phyloP scores from a whole-genome alignment of 768 basidiomycete species.

The Dacryopinax primogenitus region DNA sequence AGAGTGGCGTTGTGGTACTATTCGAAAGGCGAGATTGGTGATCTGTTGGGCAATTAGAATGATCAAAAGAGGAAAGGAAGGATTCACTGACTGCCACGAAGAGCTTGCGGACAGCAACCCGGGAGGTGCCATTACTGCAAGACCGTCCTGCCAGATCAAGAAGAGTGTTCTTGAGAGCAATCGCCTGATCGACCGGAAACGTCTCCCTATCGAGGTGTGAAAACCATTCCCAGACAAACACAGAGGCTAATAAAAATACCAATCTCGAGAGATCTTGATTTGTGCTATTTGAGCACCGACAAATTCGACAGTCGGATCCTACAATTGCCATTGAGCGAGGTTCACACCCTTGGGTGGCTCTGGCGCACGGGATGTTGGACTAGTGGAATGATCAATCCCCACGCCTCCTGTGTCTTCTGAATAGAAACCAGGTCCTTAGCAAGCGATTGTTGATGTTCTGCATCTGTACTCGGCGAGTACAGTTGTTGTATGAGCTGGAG shows the following conservation, averaged over 20 bases:
- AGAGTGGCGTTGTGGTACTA: conserved; percentile 45
- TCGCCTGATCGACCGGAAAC: conserved; percentile 50
- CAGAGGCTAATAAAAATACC: conserved; percentile 47
- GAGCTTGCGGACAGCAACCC: conserved; percentile 70
- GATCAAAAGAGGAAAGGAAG: background rate
- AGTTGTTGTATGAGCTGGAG: conserved; percentile 15
- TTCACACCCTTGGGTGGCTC: background rate
- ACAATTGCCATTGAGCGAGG: background rate
- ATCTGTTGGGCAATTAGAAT: conserved; percentile 31
- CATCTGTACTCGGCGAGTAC: conserved; percentile 10
- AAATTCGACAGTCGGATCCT: conserved; percentile 79
- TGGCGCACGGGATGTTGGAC: conserved; percentile 37
- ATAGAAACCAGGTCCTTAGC: conserved; percentile 19
- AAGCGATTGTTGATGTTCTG: conserved; percentile 16
- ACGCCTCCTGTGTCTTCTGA: conserved; percentile 41
- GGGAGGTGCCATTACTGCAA: conserved; percentile 43
- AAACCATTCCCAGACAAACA: background rate
- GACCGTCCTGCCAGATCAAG: conserved; percentile 58
- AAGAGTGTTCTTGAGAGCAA: conserved; percentile 49
- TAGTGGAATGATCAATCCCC: conserved; percentile 72
- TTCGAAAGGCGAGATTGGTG: conserved; percentile 57
- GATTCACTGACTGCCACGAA: conserved; percentile 62
- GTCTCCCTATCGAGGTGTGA: conserved; percentile 43
- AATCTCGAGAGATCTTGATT: conserved; percentile 86
- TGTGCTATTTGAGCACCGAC: conserved; percentile 89